These are phyloP conservation scores for Perkinsus olseni DNA, from an alignment of 169 alveolate species.

Conservation along the genomic window DNA sequence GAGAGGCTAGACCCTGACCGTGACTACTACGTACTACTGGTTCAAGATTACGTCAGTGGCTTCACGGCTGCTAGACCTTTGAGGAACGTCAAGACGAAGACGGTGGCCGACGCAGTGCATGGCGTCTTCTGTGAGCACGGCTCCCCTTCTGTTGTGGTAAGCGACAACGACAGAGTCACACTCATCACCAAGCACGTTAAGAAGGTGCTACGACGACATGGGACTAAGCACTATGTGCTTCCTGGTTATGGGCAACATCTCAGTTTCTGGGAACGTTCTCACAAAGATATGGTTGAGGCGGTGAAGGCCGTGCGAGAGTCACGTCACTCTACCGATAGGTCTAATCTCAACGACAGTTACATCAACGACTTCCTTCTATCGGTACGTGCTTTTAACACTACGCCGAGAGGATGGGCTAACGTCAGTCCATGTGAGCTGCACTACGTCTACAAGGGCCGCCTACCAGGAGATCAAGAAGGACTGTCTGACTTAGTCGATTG, in stretches of 20 bases:
- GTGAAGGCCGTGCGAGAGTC: background rate
- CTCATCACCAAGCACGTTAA: background rate
- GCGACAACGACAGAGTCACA: background rate
- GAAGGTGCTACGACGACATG: background rate
- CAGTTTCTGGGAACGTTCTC: background rate
- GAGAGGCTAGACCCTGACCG: too few relatives aligned
- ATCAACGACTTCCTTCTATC: background rate
- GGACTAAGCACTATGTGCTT: background rate
- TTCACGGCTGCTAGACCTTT: background rate
- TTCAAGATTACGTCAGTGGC: background rate
- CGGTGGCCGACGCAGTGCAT: background rate
- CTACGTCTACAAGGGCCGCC: background rate
- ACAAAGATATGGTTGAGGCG: background rate
- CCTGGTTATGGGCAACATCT: background rate
- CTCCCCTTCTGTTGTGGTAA: background rate
- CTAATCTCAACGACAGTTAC: background rate
- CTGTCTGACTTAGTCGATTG: background rate
- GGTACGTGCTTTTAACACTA: background rate
- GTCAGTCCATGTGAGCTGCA: background rate
- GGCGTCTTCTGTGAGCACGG: background rate
- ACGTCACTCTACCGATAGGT: background rate
- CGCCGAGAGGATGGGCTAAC: background rate
- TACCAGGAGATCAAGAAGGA: background rate
- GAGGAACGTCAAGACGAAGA: background rate
- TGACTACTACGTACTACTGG: background rate